Percentiles rank a stretch among this genome's conserved stretches.
Conservation (phyloP, 2,329 filamentous ascomycete species). For the Talaromyces sp. region DNA sequence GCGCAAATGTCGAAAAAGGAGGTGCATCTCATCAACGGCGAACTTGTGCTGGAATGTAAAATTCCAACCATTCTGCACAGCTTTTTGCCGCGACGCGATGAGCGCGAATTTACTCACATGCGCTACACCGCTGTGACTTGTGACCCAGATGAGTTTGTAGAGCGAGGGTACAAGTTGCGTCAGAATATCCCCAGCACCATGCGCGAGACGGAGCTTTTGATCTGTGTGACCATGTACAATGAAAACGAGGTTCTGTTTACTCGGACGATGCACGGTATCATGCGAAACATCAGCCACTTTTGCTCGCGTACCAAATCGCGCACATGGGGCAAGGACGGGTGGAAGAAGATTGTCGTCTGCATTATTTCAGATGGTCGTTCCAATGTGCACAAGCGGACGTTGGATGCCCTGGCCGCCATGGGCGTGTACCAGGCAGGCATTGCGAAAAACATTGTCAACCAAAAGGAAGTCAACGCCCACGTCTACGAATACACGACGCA, state of each 20-base stretch:
- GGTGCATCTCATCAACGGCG: slow-evolving; percentile 93
- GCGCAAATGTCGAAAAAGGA: slow-evolving; percentile 91
- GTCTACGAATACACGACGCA: slow-evolving; percentile 99
- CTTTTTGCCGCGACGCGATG: slow-evolving; percentile 87
- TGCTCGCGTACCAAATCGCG: slow-evolving; percentile 87
- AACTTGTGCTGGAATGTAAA: slow-evolving; percentile 96
- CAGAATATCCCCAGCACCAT: slow-evolving; percentile 81
- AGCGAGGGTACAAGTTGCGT: slow-evolving; percentile 83
- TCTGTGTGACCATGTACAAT: slow-evolving; percentile 99
- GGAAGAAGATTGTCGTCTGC: slow-evolving; percentile 99
- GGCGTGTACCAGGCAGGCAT: slow-evolving; percentile 98
- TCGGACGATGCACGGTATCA: slow-evolving; percentile 95
- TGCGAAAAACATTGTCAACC: slow-evolving; percentile 97
- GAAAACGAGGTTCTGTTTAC: slow-evolving; percentile 97
- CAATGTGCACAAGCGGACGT: slow-evolving; percentile 86
- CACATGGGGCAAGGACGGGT: slow-evolving; percentile 94
- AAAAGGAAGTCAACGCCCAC: slow-evolving; percentile 89
- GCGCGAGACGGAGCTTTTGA: slow-evolving; percentile 91
- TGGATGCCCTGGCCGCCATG: slow-evolving; percentile 93
- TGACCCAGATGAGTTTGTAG: slow-evolving; percentile 89
- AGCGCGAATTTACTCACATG: slow-evolving; percentile 98
- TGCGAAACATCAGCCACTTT: slow-evolving; percentile 97
- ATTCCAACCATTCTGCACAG: slow-evolving; percentile 98
- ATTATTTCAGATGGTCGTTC: slow-evolving; percentile 92
- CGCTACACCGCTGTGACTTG: slow-evolving; percentile 98